Evolutionary conservation across 2,329 filamentous ascomycete species (phyloP), one percentile per base, ranked within the genome.

Genomic region (Cladosporium halotolerans): DNA sequence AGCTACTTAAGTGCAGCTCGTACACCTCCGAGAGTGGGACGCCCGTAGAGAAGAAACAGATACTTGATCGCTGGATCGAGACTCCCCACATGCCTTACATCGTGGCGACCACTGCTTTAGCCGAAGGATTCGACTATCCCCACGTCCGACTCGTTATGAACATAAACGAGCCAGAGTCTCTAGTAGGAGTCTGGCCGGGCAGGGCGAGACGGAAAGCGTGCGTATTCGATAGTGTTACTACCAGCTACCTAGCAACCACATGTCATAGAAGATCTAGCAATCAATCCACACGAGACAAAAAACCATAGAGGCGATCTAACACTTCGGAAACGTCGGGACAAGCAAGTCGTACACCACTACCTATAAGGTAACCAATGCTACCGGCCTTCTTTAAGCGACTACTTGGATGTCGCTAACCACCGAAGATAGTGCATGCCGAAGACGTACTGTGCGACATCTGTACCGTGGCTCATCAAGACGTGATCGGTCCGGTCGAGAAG

Each of bases 161-260:
- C n/a, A 38, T 54, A 23, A 44, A 55, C 45, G 45, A 51, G 42
- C 55, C 34, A 7, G 45, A 55, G 8, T 52, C 45, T 31, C 34
- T 57, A 14, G 43, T 57, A 57, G 33, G 52, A 57, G 38, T 55
- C 55, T 45, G 32, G 55, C 10, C 36, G 46, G 33, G 52, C 34
- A 13, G 43, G 52, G 5, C 32, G 52, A 6, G 42, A 52, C 13
- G 36, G 52, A 3, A 28, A 51, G 32, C 10, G 38, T 18, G 47
- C 42, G 13, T 50, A 52, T 46, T 55, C 49, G 33, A 23, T 55
- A 4, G 48, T 55, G 7, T 8, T 55, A 13, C 44, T 55, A 4
- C 53, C 36, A n/a, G 18, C 42, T 23, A 51, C 43, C 9, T 55
- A 31, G 53, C 9, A 40, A 13, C 13, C 36, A 13, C 14, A 49